phyloP scores from a whole-genome alignment of 495 filamentous ascomycete species.

The Astrothelium macrocarpum region DNA sequence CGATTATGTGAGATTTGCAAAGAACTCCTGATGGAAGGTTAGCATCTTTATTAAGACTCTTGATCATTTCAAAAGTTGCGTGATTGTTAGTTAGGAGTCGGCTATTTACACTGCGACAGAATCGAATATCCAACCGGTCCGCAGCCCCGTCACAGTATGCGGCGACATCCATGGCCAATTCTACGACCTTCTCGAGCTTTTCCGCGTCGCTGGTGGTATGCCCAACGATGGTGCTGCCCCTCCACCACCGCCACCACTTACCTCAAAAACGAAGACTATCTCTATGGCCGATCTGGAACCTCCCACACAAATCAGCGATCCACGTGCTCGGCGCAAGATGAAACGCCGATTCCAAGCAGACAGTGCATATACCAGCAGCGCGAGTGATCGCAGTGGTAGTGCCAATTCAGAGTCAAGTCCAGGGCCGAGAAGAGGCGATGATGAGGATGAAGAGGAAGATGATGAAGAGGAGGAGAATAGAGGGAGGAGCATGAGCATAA shows the following conservation, averaged over 20 bases:
- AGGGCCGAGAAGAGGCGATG: slow-evolving; percentile 37
- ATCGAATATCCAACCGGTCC: slow-evolving; percentile 94
- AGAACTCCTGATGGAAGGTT: slow-evolving; percentile 95
- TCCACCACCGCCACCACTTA: slow-evolving; percentile 37
- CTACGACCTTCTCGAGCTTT: slow-evolving; percentile 94
- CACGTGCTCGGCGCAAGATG: slow-evolving; percentile 71
- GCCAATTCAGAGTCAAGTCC: not conserved
- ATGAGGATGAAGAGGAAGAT: slow-evolving; percentile 39
- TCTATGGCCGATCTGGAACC: slow-evolving; percentile 81
- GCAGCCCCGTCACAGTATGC: slow-evolving; percentile 93
- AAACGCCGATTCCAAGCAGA: slow-evolving; percentile 38
- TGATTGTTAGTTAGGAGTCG: too few relatives aligned
- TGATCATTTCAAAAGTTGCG: too few relatives aligned
- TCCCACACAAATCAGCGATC: slow-evolving; percentile 74
- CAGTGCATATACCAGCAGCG: slow-evolving; percentile 28
- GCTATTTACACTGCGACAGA: slow-evolving; percentile 43
- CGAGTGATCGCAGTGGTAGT: slow-evolving; percentile 6
- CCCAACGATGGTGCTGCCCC: slow-evolving; percentile 59
- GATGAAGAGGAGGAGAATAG: slow-evolving; percentile 38
- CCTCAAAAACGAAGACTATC: slow-evolving; percentile 43
- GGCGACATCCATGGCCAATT: slow-evolving; percentile 99
- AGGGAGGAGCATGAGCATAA: slow-evolving; percentile 29
- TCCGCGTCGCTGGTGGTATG: slow-evolving; percentile 92
- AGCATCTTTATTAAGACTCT: too few relatives aligned
- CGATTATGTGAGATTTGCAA: slow-evolving; percentile 97